Conservation (phyloP, 2,329 filamentous ascomycete species). For the Colletotrichum orbiculare region DNA sequence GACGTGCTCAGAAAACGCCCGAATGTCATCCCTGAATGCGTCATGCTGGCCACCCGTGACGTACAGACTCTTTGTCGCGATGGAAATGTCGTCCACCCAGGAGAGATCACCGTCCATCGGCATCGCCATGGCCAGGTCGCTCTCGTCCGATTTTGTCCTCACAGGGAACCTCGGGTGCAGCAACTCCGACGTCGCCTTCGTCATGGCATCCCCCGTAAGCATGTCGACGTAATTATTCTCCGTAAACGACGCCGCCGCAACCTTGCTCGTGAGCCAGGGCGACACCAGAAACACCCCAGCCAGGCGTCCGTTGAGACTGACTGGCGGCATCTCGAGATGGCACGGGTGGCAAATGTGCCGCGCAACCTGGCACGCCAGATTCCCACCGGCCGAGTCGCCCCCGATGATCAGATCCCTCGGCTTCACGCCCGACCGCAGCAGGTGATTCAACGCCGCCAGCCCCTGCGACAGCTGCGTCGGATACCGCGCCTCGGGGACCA, state of each 20-base stretch:
- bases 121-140: constrained; percentile 42
- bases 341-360: constrained; percentile 47
- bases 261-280: constrained; percentile 44
- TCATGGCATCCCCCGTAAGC: constrained; percentile 41
- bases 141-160: constrained; percentile 27
- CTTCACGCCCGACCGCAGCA: constrained; percentile 44
- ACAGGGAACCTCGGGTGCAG: constrained; percentile 32
- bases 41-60: constrained; percentile 48
- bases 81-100: constrained; percentile 44
- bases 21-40: constrained; percentile 45
- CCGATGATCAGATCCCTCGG: constrained; percentile 48
- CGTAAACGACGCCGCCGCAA: constrained; percentile 38
- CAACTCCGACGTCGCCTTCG: neutral
- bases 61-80: constrained; percentile 42
- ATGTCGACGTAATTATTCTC: constrained; percentile 48
- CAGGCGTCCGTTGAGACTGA: constrained; percentile 43
- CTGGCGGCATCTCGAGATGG: constrained; percentile 38
- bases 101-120: constrained; percentile 43
- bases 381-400: constrained; percentile 50
- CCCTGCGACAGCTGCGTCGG: constrained; percentile 32
- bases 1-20: constrained; percentile 41
- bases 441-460: constrained; percentile 43
- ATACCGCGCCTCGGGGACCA: constrained; percentile 32
- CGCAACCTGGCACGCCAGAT: constrained; percentile 47
- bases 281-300: constrained; percentile 48